phyloP scores from a whole-genome alignment of 305 asterid genomes.

The Fraxinus sp. region DNA sequence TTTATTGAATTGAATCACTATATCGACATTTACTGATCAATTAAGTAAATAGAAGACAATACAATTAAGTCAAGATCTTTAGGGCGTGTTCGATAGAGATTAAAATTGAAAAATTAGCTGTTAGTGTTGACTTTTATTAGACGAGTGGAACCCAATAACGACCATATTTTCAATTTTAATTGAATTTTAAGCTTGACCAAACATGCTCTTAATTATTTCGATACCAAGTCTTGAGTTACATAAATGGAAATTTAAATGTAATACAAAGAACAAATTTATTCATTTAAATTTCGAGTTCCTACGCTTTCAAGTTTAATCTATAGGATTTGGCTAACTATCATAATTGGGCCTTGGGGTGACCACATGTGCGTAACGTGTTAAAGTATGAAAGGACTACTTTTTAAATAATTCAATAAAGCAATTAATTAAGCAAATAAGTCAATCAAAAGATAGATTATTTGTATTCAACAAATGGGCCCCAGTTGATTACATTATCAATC shows the following conservation, averaged over 20 bases:
- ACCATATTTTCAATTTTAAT: no score
- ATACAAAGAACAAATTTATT: background rate
- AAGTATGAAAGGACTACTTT: background rate
- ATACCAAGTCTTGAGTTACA: background rate
- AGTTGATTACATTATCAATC: conserved; percentile 2
- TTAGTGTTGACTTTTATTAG: no score
- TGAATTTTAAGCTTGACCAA: no score
- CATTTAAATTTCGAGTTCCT: background rate
- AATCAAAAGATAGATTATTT: background rate
- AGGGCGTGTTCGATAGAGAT: no score
- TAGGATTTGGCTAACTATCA: background rate
- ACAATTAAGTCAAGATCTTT: background rate
- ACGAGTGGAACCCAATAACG: no score
- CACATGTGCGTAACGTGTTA: background rate
- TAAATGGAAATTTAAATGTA: background rate
- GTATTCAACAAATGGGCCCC: background rate
- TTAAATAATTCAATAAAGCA: background rate
- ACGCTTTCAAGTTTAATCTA: background rate
- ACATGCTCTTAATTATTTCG: background rate
- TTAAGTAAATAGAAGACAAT: no score
- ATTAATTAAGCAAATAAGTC: background rate
- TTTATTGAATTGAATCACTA: background rate
- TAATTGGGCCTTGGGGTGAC: background rate
- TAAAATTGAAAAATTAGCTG: no score
- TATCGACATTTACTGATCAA: no score